Evolutionary conservation across 352 stramenopile genomes (phyloP).

Genomic region (Phytophthora constricta): DNA sequence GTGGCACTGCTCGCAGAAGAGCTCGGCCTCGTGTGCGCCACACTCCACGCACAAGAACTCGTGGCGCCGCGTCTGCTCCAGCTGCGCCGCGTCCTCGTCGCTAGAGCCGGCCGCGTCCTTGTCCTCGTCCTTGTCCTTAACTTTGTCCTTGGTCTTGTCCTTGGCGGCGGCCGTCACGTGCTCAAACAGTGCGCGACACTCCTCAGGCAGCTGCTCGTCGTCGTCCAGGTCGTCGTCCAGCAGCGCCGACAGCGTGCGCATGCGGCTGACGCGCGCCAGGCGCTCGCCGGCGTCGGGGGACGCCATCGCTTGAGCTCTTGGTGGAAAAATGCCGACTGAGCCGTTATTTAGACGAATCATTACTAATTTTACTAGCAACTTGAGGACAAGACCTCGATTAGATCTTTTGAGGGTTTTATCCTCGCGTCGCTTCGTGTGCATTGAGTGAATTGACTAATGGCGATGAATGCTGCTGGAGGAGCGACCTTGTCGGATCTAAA

Average conservation of each 20-base stretch:
- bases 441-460: slow-evolving; percentile 10
- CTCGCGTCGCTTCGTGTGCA: slow-evolving; percentile 25
- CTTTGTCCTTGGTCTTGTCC: slow-evolving; percentile 16
- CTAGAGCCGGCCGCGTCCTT: slow-evolving; percentile 19
- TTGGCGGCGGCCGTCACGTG: slow-evolving; percentile 32
- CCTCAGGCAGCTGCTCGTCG: slow-evolving; percentile 58
- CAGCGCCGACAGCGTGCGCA: slow-evolving; percentile 83
- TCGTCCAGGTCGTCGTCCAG: slow-evolving; percentile 69
- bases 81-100: slow-evolving; percentile 36
- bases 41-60: slow-evolving; percentile 81
- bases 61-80: slow-evolving; percentile 38
- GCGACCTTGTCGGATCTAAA: slow-evolving; percentile 69
- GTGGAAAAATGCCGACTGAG: slow-evolving; percentile 2
- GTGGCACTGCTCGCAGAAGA: slow-evolving; percentile 90
- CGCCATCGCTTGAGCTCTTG: slow-evolving; percentile 18
- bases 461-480: slow-evolving; percentile 21
- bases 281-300: slow-evolving; percentile 32
- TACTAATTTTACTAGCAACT: too few species aligned
- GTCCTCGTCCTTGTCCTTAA: slow-evolving; percentile 21
- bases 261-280: slow-evolving; percentile 65
- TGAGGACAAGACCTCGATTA: too few species aligned
- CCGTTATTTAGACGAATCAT: too few species aligned
- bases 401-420: too few species aligned
- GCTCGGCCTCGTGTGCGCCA: slow-evolving; percentile 62
- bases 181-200: slow-evolving; percentile 58